These are phyloP conservation scores for Mortierella sp. DNA, from an alignment of 371 early-diverging fungal species.

Conservation along the genomic window DNA sequence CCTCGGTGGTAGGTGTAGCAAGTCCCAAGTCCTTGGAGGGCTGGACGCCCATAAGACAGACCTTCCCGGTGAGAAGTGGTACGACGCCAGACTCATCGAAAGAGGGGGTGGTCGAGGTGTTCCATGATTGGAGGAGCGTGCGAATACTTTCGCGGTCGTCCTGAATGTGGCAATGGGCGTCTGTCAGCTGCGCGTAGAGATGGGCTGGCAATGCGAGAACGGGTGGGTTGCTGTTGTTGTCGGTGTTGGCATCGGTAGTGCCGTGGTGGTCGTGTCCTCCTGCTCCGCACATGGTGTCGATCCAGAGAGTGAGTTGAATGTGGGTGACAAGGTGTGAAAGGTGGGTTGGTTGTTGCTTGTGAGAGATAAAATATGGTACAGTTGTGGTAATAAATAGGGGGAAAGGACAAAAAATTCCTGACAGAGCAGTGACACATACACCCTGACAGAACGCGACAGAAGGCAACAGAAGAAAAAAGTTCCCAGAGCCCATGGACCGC, in stretches of 20 bases:
- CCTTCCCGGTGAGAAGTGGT: conserved; percentile 24
- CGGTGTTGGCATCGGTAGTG: background rate
- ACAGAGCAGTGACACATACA: background rate
- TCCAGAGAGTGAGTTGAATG: background rate
- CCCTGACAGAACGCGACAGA: background rate
- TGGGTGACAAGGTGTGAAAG: background rate
- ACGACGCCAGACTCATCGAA: background rate
- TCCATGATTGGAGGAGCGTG: conserved; percentile 35
- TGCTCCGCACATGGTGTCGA: conserved; percentile 35
- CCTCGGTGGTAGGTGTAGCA: background rate
- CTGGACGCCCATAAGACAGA: conserved; percentile 56
- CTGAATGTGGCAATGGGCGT: conserved; percentile 58
- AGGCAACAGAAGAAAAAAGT: background rate
- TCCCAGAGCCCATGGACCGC: background rate
- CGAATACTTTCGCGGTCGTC: conserved; percentile 47
- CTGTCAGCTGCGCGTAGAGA: conserved; percentile 32
- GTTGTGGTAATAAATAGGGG: background rate
- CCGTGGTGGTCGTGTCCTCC: conserved; percentile 20
- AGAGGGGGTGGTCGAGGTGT: background rate
- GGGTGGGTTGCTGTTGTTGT: background rate
- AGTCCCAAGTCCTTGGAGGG: conserved; percentile 46
- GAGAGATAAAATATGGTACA: background rate
- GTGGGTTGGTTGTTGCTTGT: background rate
- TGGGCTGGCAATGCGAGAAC: conserved; percentile 18
- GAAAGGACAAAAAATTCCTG: background rate